Evolutionary conservation across 805 yeast species (phyloP).

Genomic region (Wickerhamomyces sydowiorum): DNA sequence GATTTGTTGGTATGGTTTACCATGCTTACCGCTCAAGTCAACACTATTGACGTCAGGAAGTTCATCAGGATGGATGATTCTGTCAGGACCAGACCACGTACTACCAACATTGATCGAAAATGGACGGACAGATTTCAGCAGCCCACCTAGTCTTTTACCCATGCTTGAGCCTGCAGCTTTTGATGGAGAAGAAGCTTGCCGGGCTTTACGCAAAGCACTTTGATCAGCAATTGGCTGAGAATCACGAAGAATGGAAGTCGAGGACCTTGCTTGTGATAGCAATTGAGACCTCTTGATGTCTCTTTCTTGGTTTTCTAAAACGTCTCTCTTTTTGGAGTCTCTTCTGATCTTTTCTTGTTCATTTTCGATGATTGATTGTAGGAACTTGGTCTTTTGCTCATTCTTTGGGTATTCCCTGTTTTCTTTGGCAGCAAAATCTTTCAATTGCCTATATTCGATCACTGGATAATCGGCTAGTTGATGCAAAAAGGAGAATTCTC

Average conservation of each 20-base stretch:
- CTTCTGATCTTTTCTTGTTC: constrained; percentile 49
- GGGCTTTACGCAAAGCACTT: constrained; percentile 13
- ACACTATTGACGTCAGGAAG: constrained; percentile 48
- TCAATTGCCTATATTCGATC: constrained; percentile 29
- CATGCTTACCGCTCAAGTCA: constrained; percentile 30
- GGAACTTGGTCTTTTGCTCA: constrained; percentile 33
- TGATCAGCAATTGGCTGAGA: constrained; percentile 11
- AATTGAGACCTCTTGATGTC: constrained; percentile 27
- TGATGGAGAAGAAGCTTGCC: constrained; percentile 16
- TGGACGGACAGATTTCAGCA: constrained; percentile 53
- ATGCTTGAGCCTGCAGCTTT: constrained; percentile 18
- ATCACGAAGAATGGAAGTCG: constrained; percentile 10
- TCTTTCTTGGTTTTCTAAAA: constrained; percentile 30
- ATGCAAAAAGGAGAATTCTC: constrained; percentile 48
- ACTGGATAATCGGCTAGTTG: constrained; percentile 27
- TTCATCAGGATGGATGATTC: constrained; percentile 43
- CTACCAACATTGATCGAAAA: constrained; percentile 47
- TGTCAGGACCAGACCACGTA: constrained; percentile 35
- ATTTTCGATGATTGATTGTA: constrained; percentile 36
- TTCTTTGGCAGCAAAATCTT: constrained; percentile 40
- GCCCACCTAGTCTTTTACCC: constrained; percentile 48
- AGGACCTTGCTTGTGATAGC: constrained; percentile 24
- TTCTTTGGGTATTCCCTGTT: constrained; percentile 30
- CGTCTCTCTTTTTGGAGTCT: constrained; percentile 42
- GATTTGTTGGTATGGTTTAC: constrained; percentile 45